Conservation (phyloP, 1,139 yeast species). For the Debaryomyces fabryi region DNA sequence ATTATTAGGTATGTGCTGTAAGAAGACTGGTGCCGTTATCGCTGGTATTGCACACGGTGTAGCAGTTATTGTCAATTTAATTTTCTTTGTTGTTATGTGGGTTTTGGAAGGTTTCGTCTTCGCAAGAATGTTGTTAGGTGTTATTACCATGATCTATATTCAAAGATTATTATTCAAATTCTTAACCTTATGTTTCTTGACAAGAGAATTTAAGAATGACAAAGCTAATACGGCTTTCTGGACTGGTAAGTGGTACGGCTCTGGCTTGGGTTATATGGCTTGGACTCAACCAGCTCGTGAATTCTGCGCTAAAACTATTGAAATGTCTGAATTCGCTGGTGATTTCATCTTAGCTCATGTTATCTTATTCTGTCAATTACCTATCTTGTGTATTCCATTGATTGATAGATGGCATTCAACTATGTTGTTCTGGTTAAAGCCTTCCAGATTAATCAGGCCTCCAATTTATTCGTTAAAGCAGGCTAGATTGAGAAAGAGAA, state of each 20-base stretch:
- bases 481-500: conserved; percentile 96
- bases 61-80: conserved; percentile 82
- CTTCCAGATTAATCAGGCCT: conserved; percentile 97
- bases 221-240: conserved; percentile 98
- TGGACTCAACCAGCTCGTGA: conserved; percentile 97
- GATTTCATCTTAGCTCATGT: conserved; percentile 93
- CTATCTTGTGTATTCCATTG: conserved; percentile 81
- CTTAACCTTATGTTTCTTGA: conserved; percentile 75
- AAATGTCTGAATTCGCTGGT: conserved; percentile 94
- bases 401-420: conserved; percentile 98
- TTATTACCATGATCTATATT: conserved; percentile 79
- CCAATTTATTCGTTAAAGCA: conserved; percentile 98
- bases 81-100: conserved; percentile 96
- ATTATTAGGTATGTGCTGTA: conserved; percentile 90
- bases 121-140: conserved; percentile 84
- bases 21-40: conserved; percentile 95
- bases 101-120: conserved; percentile 91
- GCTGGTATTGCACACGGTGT: conserved; percentile 97
- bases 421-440: conserved; percentile 98
- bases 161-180: conserved; percentile 89
- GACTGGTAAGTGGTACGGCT: conserved; percentile 99
- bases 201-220: conserved; percentile 98
- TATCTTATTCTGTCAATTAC: conserved; percentile 85
- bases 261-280: conserved; percentile 94
- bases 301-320: conserved; percentile 90